Evolutionary conservation across 2,329 filamentous ascomycete species (phyloP).

Genomic region (Aciculosporium take): DNA sequence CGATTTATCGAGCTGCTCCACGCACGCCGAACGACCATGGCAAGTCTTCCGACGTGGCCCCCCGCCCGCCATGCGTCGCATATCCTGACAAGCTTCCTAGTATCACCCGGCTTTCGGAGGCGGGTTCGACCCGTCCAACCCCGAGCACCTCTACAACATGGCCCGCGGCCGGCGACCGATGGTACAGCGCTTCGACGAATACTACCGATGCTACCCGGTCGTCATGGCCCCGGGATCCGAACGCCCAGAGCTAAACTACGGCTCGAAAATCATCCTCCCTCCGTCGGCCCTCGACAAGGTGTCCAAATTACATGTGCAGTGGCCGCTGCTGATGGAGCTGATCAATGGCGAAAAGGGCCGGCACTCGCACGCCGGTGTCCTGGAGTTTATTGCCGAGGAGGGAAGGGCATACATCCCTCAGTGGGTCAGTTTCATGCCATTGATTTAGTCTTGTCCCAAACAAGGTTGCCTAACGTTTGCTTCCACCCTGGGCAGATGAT

Average conservation of each 20-base stretch:
- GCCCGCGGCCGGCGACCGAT: constrained; percentile 33
- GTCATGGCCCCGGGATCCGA: constrained; percentile 88
- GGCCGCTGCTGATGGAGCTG: constrained; percentile 93
- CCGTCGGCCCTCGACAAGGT: constrained; percentile 93
- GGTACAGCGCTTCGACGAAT: constrained; percentile 84
- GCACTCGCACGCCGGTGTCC: constrained; percentile 82
- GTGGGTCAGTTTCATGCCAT: constrained; percentile 48
- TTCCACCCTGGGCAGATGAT: constrained; percentile 53
- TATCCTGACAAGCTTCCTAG: not conserved
- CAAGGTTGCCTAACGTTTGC: not conserved
- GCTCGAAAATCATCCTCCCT: constrained; percentile 96
- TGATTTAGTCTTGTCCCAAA: not conserved
- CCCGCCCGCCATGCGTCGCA: not conserved
- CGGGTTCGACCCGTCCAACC: constrained; percentile 32
- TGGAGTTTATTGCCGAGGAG: constrained; percentile 96
- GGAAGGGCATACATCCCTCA: constrained; percentile 90
- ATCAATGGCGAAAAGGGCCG: constrained; percentile 70
- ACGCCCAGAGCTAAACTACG: constrained; percentile 80
- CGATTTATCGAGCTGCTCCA: not conserved
- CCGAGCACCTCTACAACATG: constrained; percentile 35
- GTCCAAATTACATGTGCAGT: constrained; percentile 88
- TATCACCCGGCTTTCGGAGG: constrained; percentile 22
- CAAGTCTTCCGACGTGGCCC: not conserved
- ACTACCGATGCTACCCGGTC: constrained; percentile 93
- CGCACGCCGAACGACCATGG: not conserved